Conservation (phyloP, 208 protist species). For the Acanthamoeba healyi region DNA sequence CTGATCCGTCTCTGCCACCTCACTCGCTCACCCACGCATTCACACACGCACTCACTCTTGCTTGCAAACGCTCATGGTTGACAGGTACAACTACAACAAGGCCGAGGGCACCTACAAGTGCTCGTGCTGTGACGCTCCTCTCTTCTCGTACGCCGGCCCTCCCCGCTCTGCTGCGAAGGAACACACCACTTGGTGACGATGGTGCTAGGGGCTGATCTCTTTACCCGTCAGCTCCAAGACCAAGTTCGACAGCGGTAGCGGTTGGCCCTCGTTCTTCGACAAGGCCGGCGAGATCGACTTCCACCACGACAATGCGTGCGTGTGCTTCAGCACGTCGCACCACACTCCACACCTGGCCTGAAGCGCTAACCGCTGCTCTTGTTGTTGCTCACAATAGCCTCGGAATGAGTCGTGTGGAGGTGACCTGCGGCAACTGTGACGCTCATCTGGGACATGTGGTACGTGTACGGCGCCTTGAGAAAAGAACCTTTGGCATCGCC, state of each 20-base stretch:
- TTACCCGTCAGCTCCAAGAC: background rate
- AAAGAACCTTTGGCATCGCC: too few species aligned
- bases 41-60: too few species aligned
- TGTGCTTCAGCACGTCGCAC: background rate
- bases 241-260: constrained; percentile 56
- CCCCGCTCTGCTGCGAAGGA: background rate
- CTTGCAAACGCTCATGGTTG: background rate
- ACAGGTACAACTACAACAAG: constrained; percentile 53
- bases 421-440: constrained; percentile 39
- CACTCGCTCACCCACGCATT: background rate
- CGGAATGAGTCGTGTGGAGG: constrained; percentile 17
- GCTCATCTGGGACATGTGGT: constrained; percentile 49
- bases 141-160: constrained; percentile 33
- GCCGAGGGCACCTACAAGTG: background rate
- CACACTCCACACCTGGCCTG: background rate
- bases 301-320: constrained; percentile 1
- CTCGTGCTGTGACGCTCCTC: constrained; percentile 5
- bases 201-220: background rate
- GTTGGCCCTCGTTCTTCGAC: constrained; percentile 67
- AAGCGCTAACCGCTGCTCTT: background rate
- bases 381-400: background rate
- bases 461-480: background rate
- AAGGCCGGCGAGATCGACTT: constrained; percentile 39
- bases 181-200: background rate
- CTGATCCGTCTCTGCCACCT: background rate